Percentiles rank a stretch among this genome's conserved stretches.
phyloP scores from a whole-genome alignment of 2,329 filamentous ascomycete species.

The Cyanodermella asteris region DNA sequence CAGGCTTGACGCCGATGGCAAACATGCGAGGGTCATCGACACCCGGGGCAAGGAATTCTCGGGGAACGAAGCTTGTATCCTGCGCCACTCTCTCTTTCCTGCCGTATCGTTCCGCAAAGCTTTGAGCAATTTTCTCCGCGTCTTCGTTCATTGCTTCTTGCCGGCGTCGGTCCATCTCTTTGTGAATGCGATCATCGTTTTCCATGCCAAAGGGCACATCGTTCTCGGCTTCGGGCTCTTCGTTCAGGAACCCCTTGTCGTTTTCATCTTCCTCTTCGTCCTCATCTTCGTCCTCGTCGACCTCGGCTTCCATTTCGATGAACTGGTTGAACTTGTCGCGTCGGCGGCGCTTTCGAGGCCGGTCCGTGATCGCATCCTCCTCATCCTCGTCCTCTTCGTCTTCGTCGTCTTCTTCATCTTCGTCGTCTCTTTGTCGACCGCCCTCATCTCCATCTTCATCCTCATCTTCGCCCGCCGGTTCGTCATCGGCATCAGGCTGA shows the following conservation, averaged over 20 bases:
- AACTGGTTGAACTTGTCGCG: slow-evolving; percentile 60
- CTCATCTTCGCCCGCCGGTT: slow-evolving; percentile 31
- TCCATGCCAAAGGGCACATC: slow-evolving; percentile 53
- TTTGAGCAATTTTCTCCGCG: slow-evolving; percentile 78
- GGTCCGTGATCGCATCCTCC: slow-evolving; percentile 42
- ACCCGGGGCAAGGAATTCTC: slow-evolving; percentile 68
- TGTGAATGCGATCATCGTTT: slow-evolving; percentile 76
- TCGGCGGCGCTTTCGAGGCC: slow-evolving; percentile 60
- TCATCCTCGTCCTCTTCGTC: slow-evolving; percentile 15
- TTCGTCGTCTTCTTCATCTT: slow-evolving; percentile 16
- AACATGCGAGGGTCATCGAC: slow-evolving; percentile 93
- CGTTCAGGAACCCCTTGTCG: slow-evolving; percentile 65
- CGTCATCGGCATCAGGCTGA: neutral
- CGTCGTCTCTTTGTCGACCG: slow-evolving; percentile 11
- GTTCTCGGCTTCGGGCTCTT: slow-evolving; percentile 70
- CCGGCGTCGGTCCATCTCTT: slow-evolving; percentile 78
- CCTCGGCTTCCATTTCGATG: slow-evolving; percentile 95
- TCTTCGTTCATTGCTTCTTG: slow-evolving; percentile 76
- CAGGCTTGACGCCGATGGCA: slow-evolving; percentile 79
- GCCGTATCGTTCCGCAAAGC: slow-evolving; percentile 71
- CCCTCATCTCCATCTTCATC: slow-evolving; percentile 11
- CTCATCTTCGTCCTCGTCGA: slow-evolving; percentile 81
- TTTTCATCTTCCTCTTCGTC: slow-evolving; percentile 79
- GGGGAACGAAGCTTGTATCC: slow-evolving; percentile 60
- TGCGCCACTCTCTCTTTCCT: slow-evolving; percentile 43